A percentile compares a stretch with the other conserved stretches of the same genome.
These are phyloP conservation scores for Emergomyces africanus DNA, from an alignment of 2,329 filamentous ascomycete genomes.

Conservation along the genomic window DNA sequence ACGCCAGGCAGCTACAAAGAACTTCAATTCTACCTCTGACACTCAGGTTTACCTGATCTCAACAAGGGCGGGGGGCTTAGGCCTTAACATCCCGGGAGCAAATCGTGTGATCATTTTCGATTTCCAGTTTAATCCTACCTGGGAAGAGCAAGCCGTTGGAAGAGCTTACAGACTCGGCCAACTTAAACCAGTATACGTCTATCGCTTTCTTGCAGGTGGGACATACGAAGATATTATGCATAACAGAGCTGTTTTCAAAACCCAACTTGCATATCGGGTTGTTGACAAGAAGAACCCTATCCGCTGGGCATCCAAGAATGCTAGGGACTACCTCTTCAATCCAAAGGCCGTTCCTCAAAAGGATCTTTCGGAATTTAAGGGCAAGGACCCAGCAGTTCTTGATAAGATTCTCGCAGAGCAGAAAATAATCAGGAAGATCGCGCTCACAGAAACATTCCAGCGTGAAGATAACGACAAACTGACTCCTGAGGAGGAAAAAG, in stretches of 20 bases:
- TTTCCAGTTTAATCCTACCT: constrained; percentile 64
- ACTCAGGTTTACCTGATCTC: constrained; percentile 61
- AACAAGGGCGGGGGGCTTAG: constrained; percentile 67
- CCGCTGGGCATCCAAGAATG: constrained; percentile 48
- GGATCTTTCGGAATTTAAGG: constrained; percentile 41
- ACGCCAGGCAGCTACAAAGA: constrained; percentile 52
- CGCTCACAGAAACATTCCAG: constrained; percentile 60
- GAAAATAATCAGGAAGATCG: constrained; percentile 34
- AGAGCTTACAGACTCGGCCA: constrained; percentile 80
- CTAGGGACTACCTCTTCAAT: constrained; percentile 44
- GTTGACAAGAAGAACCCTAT: constrained; percentile 71
- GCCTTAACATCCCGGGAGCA: constrained; percentile 71
- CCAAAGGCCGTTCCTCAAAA: constrained; percentile 41
- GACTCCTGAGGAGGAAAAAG: constrained; percentile 47
- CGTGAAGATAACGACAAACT: constrained; percentile 53
- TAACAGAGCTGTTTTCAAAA: constrained; percentile 68
- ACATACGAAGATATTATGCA: constrained; percentile 67
- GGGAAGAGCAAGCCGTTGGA: constrained; percentile 78
- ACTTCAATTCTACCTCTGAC: constrained; percentile 51
- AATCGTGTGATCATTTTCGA: constrained; percentile 83
- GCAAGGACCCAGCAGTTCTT: constrained; percentile 47
- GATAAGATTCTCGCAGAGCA: constrained; percentile 39
- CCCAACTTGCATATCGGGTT: constrained; percentile 62
- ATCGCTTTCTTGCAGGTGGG: constrained; percentile 64
- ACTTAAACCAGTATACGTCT: constrained; percentile 67